Evolutionary conservation across 768 basidiomycete species (phyloP), one percentile per base, ranked within the genome.

Genomic region (Amanita phalloides): DNA sequence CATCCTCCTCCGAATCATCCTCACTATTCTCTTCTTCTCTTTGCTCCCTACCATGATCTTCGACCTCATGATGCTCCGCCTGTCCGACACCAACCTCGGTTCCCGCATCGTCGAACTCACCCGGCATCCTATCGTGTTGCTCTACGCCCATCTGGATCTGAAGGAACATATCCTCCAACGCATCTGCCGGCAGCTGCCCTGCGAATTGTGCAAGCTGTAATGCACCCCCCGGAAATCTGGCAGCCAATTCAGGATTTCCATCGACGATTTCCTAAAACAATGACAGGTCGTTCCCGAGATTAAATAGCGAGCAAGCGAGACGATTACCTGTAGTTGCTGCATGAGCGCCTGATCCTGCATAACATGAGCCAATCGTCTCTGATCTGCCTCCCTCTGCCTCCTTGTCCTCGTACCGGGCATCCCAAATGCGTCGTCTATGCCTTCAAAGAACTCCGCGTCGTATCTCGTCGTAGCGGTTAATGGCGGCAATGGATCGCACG

Each of bases 401-500:
- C 73, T 66, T 38, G 64, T 54, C 38, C 66, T 64, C 42, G 60
- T 48, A 17, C 70, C 62, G 20, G 35, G 9, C 33, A 41, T n/a
- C 3, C 25, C 37, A 46, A 77, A 71, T 13, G 71, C 51, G 56
- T 84, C 82, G 48, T 82, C 81, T 3, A 74, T 68, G 1, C 79
- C 78, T 13, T 65, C 68, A 69, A 97, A 94, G 67, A 93, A 96
- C n/a, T 64, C 64, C 3, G 74, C 68, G 55, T 91, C 75, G 66
- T 96, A 96, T 37, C 59, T 62, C 32, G 74, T 84, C 2, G 80
- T 60, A 2, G 75, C 66, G 1, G 75, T 74, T 5, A 66, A 68
- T 0, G 94, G 93, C 0, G 94, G 91, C 2, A 95, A 69, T 0
- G 94, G 93, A 61, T 97, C 95, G 58, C 85, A 96, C 7, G 84